These are phyloP conservation scores for Cladosporium phlei DNA, from an alignment of 2,329 filamentous ascomycete genomes.

Conservation along the genomic window DNA sequence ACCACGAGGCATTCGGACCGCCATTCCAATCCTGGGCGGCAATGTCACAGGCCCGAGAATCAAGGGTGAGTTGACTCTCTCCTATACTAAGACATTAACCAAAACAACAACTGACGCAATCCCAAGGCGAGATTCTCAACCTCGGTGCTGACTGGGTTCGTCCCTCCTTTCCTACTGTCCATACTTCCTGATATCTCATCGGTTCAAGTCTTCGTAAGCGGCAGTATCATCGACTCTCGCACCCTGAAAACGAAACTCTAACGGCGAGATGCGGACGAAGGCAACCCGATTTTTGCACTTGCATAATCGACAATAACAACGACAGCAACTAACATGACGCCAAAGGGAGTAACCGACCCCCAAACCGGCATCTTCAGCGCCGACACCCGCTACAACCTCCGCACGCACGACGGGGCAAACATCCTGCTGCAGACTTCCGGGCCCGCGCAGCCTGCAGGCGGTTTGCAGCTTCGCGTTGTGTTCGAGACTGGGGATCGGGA, in stretches of 20 bases:
- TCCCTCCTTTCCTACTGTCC: too few species aligned
- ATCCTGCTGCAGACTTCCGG: conserved; percentile 34
- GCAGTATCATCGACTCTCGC: too few species aligned
- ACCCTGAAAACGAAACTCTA: too few species aligned
- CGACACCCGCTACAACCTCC: conserved; percentile 36
- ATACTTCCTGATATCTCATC: too few species aligned
- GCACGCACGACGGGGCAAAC: conserved; percentile 33
- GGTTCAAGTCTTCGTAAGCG: too few species aligned
- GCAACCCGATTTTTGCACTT: too few species aligned
- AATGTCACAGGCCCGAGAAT: conserved; percentile 29
- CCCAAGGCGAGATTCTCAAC: conserved; percentile 27
- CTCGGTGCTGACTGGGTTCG: conserved; percentile 38
- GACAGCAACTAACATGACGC: too few species aligned
- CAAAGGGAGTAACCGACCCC: conserved; percentile 30
- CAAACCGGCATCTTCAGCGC: conserved; percentile 30
- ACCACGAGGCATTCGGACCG: conserved; percentile 25
- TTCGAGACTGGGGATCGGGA: conserved; percentile 34
- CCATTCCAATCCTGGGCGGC: conserved; percentile 30
- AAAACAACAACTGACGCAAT: background rate
- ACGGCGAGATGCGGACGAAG: too few species aligned
- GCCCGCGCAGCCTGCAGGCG: conserved; percentile 25
- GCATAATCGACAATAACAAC: too few species aligned
- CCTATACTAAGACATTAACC: too few species aligned
- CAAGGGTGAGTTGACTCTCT: background rate
- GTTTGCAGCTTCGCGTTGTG: conserved; percentile 29